phyloP scores from a whole-genome alignment of 2,329 filamentous ascomycete genomes.

The Calonectria pseudoreteaudii region DNA sequence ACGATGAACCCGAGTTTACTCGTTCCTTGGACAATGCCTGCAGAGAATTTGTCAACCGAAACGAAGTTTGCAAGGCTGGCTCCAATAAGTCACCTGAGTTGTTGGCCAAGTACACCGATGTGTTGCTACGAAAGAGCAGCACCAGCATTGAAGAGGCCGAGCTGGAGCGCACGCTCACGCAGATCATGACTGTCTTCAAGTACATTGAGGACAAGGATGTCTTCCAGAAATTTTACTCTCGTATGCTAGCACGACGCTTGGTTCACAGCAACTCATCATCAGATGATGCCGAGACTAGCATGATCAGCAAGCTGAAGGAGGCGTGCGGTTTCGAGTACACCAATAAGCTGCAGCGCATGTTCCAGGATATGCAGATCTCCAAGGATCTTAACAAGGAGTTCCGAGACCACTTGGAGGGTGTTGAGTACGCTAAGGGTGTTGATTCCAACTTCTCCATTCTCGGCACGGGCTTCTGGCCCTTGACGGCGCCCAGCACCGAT shows the following conservation, averaged over 20 bases:
- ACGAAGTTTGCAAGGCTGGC: conserved; percentile 93
- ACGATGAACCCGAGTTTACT: conserved; percentile 96
- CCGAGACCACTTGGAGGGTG: conserved; percentile 75
- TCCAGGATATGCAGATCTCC: conserved; percentile 99
- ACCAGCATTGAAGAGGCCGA: conserved; percentile 95
- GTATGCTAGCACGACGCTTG: conserved; percentile 93
- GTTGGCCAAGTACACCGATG: conserved; percentile 94
- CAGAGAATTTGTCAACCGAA: conserved; percentile 97
- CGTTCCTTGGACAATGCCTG: conserved; percentile 96
- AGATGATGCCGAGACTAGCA: conserved; percentile 97
- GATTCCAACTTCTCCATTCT: conserved; percentile 94
- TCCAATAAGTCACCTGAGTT: conserved; percentile 96
- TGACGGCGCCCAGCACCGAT: conserved; percentile 86
- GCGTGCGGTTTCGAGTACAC: conserved; percentile 99
- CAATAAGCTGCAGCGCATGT: conserved; percentile 99
- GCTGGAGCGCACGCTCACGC: conserved; percentile 85
- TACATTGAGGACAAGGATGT: conserved; percentile 99
- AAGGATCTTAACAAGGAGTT: conserved; percentile 95
- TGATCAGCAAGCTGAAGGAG: conserved; percentile 99
- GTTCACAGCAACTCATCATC: conserved; percentile 96
- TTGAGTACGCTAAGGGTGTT: conserved; percentile 72
- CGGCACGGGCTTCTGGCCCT: conserved; percentile 97
- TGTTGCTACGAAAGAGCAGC: conserved; percentile 90
- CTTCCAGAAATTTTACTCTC: conserved; percentile 99
- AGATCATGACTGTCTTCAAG: conserved; percentile 99